Evolutionary conservation across 495 filamentous ascomycete species (phyloP), one percentile per base, ranked within the genome.

Genomic region (Aspergillus campestris): DNA sequence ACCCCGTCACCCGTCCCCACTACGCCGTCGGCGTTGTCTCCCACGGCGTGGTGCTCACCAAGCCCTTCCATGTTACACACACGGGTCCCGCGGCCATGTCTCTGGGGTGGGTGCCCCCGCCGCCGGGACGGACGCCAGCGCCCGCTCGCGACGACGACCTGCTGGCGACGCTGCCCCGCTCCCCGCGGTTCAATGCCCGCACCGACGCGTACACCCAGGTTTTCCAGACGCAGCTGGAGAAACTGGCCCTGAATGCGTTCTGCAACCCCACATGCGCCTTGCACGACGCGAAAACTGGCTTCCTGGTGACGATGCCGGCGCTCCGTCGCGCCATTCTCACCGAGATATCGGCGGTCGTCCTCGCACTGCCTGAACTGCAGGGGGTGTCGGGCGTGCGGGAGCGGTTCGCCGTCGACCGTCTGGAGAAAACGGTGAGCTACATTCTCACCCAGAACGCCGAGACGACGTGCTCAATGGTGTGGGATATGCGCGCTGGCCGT

Each of bases 231-330:
- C 77, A 89, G 58, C 66, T 89, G 12, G 77, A 86, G 35, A 80
- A 89, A 55, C 73, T 91, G 1, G 80, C 78, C 12, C 67, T 87
- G 37, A 89, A 89, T 59, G 64, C 75, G 31, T 65, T 86, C 44
- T 75, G 89, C 40, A 86, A 89, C 57, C 86, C 87, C 0, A 56
- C 90, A 3, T 87, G 85, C 2, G 79, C 74, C 3, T 57, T 89
- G 1, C 67, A 84, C 35, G 64, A 80, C 43, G 78, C 78, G 48
- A 70, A 70, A 32, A 90, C 91, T 50, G 62, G 65, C 13, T 54
- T 91, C 0, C 67, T 89, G 6, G 66, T 63, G 40, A 73, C 70
- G 34, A 60, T 69, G 41, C 53, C 72, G 37, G 66, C 79, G 0
- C 59, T 59, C 0, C 57, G 74, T 28, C 59, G 66, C 29, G 64